Evolutionary conservation across 2,329 filamentous ascomycete species (phyloP), one percentile per base, ranked within the genome.

Genomic region (Phoma sp.): DNA sequence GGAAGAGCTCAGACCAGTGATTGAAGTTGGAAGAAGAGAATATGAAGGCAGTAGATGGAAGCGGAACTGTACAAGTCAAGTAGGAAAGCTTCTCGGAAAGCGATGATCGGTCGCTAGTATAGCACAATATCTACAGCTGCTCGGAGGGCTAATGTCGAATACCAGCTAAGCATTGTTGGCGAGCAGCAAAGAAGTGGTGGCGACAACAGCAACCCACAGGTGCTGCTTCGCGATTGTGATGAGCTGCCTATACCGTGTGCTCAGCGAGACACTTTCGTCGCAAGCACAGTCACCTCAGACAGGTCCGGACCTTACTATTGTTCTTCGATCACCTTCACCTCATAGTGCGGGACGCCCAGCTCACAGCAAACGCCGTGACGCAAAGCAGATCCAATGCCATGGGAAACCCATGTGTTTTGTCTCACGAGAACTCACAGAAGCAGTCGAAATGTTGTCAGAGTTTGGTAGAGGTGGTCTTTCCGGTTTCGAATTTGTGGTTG

Each of bases 271-370:
- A 50, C 51, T 36, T 17, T 38, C 15, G 46, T 41, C 46, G 57
- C 53, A 29, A 50, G 43, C 44, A 41, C 45, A 52, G 46, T 57
- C 55, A 60, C 54, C 36, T 54, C 51, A 63, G 50, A 61, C 52
- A 60, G 21, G 10, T 19, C 32, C 21, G 27, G 35, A 32, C 39
- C 60, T 68, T 67, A 45, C 44, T 66, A 68, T 68, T 68, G 65
- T 68, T 65, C 63, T 19, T 32, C 7, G 40, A 44, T 31, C 38
- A 41, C 50, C 45, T 60, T 58, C 57, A 58, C 51, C 47, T 53
- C 46, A 10, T 10, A 33, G 37, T 27, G 13, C 41, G n/a, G 24
- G 35, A 21, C 35, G 37, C 45, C 50, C 52, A 46, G 41, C 52
- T 46, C 32, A 46, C 25, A 38, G 32, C 29, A 41, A 55, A 50